Percentiles rank a stretch among this genome's conserved stretches.
Evolutionary conservation across 1,139 yeast genomes (phyloP).

Genomic region (Yamadazyma kanchanaburiensis): DNA sequence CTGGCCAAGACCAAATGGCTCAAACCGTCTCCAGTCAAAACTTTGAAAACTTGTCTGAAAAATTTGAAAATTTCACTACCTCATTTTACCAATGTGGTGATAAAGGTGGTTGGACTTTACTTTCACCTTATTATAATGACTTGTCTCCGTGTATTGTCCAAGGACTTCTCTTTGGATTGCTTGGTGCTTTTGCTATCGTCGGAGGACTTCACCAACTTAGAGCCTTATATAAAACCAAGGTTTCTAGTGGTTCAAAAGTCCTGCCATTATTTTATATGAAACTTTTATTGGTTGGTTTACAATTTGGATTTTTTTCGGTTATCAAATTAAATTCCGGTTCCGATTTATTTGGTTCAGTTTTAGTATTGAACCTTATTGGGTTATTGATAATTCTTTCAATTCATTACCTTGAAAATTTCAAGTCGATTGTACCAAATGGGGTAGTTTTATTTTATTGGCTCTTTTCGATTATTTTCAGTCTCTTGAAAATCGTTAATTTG

Average conservation of each 20-base stretch:
- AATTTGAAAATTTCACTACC: no score
- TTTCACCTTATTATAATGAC: slow-evolving; percentile 56
- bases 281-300: slow-evolving; percentile 37
- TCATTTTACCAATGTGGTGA: slow-evolving; percentile 10
- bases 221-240: slow-evolving; percentile 28
- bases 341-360: slow-evolving; percentile 45
- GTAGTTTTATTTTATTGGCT: slow-evolving; percentile 77
- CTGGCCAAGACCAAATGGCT: not conserved
- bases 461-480: slow-evolving; percentile 42
- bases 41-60: no score
- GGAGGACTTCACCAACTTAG: slow-evolving; percentile 50
- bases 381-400: slow-evolving; percentile 51
- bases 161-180: slow-evolving; percentile 56
- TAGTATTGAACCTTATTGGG: slow-evolving; percentile 36
- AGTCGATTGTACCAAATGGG: slow-evolving; percentile 64
- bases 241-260: slow-evolving; percentile 30
- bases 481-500: slow-evolving; percentile 41
- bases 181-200: slow-evolving; percentile 52
- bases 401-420: slow-evolving; percentile 71
- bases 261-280: slow-evolving; percentile 43
- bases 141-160: slow-evolving; percentile 82
- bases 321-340: slow-evolving; percentile 19
- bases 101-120: slow-evolving; percentile 73
- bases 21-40: no score
- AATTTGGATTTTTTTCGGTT: slow-evolving; percentile 31